Evolutionary conservation across 306 rosid species (phyloP).

Genomic region (Castanopsis chinensis): DNA sequence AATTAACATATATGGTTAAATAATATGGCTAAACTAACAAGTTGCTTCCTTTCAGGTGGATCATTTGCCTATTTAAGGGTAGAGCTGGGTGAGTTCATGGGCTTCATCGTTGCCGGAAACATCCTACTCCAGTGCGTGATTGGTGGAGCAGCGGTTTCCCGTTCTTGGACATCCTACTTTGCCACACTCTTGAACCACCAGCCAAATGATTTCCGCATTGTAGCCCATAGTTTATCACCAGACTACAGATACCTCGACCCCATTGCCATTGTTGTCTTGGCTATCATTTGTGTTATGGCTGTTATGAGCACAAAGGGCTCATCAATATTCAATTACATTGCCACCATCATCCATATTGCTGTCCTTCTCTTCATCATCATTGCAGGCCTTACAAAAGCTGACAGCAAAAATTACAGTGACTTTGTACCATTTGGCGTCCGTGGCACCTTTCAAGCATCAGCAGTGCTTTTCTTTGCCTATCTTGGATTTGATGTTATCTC

Average conservation of each 20-base stretch:
- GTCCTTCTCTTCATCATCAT: constrained; percentile 65
- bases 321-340: constrained; percentile 73
- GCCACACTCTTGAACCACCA: constrained; percentile 59
- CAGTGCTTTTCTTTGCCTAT: constrained; percentile 82
- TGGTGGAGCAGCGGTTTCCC: constrained; percentile 66
- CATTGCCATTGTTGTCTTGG: constrained; percentile 50
- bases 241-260: constrained; percentile 64
- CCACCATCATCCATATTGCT: constrained; percentile 52
- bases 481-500: constrained; percentile 79
- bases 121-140: constrained; percentile 66
- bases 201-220: constrained; percentile 56
- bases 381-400: constrained; percentile 67
- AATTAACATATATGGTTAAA: too few relatives aligned
- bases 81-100: constrained; percentile 77
- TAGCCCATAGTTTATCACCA: constrained; percentile 2
- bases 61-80: constrained; percentile 82
- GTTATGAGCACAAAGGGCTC: constrained; percentile 77
- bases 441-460: constrained; percentile 60
- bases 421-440: constrained; percentile 41
- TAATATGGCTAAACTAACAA: too few relatives aligned
- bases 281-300: constrained; percentile 42
- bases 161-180: constrained; percentile 85
- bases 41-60: constrained; percentile 40
- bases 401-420: constrained; percentile 36
- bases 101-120: constrained; percentile 77